Percentiles rank a stretch among this genome's conserved stretches.
Conservation (phyloP, 2,329 filamentous ascomycete genomes). For the Calonectria pteridis region DNA sequence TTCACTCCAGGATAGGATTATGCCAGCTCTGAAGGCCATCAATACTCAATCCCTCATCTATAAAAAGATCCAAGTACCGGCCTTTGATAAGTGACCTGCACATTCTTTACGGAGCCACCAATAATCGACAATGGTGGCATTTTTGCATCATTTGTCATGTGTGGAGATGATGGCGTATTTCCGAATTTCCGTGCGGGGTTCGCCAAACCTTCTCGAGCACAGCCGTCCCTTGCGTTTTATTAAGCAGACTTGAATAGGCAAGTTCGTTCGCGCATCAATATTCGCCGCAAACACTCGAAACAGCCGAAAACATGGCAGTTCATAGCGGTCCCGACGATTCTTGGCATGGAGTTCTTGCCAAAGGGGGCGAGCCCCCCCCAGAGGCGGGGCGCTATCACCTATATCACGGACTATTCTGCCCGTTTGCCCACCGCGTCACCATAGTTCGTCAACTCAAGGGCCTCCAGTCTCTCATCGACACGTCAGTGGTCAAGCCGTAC, state of each 20-base stretch:
- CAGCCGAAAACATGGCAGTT: slow-evolving; percentile 26
- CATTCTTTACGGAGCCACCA: neutral
- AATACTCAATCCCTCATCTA: neutral
- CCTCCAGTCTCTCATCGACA: slow-evolving; percentile 75
- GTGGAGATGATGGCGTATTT: slow-evolving; percentile 12
- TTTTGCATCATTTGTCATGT: neutral
- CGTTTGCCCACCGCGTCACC: slow-evolving; percentile 78
- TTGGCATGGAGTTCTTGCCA: slow-evolving; percentile 41
- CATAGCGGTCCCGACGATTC: slow-evolving; percentile 39
- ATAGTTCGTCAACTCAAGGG: slow-evolving; percentile 81
- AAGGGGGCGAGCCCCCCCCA: slow-evolving; percentile 60
- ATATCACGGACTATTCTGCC: slow-evolving; percentile 71
- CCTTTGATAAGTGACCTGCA: too few species aligned
- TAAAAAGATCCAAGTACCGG: too few species aligned
- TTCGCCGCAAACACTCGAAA: neutral
- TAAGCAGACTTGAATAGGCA: neutral
- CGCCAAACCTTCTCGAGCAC: neutral
- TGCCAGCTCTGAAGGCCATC: too few species aligned
- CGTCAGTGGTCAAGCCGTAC: slow-evolving; percentile 73
- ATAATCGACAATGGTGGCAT: neutral
- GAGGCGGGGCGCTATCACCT: slow-evolving; percentile 71
- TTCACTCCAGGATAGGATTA: neutral
- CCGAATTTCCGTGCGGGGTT: slow-evolving; percentile 30
- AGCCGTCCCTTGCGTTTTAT: neutral
- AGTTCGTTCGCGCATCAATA: neutral